Conservation (phyloP, 1,284 basidiomycete species). For the Austroboletus sp. region DNA sequence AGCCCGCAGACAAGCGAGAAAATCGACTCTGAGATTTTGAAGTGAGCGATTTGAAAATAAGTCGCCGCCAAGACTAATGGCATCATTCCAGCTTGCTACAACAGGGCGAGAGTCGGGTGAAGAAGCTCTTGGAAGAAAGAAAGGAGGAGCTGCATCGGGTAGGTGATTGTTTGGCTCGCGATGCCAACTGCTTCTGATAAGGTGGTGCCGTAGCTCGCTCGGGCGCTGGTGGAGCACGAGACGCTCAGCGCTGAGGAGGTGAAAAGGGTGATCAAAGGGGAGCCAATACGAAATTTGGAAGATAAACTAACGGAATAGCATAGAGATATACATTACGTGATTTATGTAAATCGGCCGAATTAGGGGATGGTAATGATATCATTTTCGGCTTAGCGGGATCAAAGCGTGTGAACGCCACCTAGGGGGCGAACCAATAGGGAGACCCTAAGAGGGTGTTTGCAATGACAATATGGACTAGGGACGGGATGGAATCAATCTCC, state of each 20-base stretch:
- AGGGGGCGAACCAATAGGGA: neutral
- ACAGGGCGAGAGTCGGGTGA: constrained; percentile 66
- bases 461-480: no score
- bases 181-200: constrained; percentile 7
- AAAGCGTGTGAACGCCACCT: neutral
- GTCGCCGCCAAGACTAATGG: neutral
- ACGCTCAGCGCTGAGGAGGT: constrained; percentile 87
- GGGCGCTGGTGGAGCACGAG: constrained; percentile 87
- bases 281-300: constrained; percentile 61
- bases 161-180: constrained; percentile 22
- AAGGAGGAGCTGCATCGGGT: constrained; percentile 79
- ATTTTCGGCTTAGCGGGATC: neutral
- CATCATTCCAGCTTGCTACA: constrained; percentile 57
- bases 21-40: constrained; percentile 78
- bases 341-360: neutral
- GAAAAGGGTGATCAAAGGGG: constrained; percentile 73
- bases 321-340: neutral
- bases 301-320: constrained; percentile 53
- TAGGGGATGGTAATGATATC: neutral
- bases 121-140: constrained; percentile 60
- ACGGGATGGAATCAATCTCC: neutral
- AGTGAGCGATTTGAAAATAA: constrained; percentile 42
- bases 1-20: constrained; percentile 70
- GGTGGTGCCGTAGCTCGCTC: constrained; percentile 58
- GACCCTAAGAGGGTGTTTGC: no score